Evolutionary conservation across 352 stramenopile species (phyloP).

Genomic region (Phytophthora ohioensis): DNA sequence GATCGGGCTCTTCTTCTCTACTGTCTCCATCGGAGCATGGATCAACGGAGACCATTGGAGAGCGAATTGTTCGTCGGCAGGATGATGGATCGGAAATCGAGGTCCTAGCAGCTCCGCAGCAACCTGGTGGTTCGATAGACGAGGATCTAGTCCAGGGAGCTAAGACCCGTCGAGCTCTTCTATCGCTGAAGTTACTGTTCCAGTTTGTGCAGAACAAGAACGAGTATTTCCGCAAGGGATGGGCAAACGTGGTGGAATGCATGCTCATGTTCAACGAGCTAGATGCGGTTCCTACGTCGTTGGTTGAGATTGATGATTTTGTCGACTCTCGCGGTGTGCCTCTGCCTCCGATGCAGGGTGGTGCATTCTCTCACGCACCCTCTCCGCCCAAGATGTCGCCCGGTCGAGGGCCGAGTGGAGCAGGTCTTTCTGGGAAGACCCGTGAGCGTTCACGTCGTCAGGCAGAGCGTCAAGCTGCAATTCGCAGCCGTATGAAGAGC

Average conservation of each 20-base stretch:
- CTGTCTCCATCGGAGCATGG: conserved; percentile 17
- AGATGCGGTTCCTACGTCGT: conserved; percentile 81
- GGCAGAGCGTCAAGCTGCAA: conserved; percentile 82
- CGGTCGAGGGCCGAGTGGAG: conserved; percentile 42
- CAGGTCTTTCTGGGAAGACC: conserved; percentile 81
- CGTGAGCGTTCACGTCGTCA: conserved; percentile 81
- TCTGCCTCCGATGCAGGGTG: conserved; percentile 76
- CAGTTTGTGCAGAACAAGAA: conserved; percentile 86
- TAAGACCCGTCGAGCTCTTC: conserved; percentile 78
- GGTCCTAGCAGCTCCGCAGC: conserved; percentile 33
- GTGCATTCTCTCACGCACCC: conserved; percentile 23
- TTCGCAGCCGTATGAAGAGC: conserved; percentile 84
- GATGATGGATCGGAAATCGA: conserved; percentile 58
- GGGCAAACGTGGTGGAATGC: conserved; percentile 85
- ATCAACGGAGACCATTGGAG: conserved; percentile 32
- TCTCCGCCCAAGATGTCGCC: conserved; percentile 47
- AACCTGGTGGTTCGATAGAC: conserved; percentile 31
- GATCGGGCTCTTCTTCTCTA: conserved; percentile 19
- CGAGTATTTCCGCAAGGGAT: conserved; percentile 83
- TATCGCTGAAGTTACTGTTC: conserved; percentile 85
- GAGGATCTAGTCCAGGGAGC: conserved; percentile 73
- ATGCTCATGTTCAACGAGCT: conserved; percentile 91
- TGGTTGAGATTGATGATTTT: conserved; percentile 92
- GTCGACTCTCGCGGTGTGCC: conserved; percentile 85
- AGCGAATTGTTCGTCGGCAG: conserved; percentile 39